These are phyloP conservation scores for Hysterangium stoloniferum DNA, from an alignment of 768 basidiomycete species.

Conservation along the genomic window DNA sequence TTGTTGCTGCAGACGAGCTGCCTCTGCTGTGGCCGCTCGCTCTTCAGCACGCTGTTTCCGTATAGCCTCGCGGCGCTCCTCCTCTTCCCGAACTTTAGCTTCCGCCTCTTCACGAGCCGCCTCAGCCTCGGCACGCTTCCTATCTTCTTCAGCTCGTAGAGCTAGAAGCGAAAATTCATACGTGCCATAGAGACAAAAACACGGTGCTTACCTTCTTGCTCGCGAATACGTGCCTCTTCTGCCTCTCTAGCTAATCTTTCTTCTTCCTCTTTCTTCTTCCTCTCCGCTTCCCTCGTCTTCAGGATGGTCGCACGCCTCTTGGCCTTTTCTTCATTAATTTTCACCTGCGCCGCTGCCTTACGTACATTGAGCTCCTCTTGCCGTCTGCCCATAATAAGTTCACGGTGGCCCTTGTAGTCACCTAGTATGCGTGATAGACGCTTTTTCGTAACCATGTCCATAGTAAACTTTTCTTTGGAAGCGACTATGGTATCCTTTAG, in stretches of 20 bases:
- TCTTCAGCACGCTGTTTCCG: slow-evolving; percentile 49
- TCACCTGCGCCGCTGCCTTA: slow-evolving; percentile 48
- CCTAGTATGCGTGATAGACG: slow-evolving; percentile 64
- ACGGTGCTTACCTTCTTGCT: slow-evolving; percentile 28
- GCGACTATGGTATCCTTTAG: slow-evolving; percentile 52
- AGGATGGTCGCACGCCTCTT: slow-evolving; percentile 53
- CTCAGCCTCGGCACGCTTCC: slow-evolving; percentile 40
- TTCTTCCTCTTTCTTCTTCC: slow-evolving; percentile 33
- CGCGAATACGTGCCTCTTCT: slow-evolving; percentile 32
- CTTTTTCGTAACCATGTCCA: slow-evolving; percentile 66
- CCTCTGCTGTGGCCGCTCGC: slow-evolving; percentile 43
- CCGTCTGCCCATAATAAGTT: slow-evolving; percentile 47
- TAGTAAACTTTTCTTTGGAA: slow-evolving; percentile 48
- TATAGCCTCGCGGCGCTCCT: slow-evolving; percentile 43
- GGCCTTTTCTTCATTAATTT: slow-evolving; percentile 80
- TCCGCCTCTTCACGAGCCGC: slow-evolving; percentile 40
- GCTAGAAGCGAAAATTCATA: slow-evolving; percentile 13
- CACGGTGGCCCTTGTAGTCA: slow-evolving; percentile 54
- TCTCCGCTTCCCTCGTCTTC: slow-evolving; percentile 54
- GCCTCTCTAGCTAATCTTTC: slow-evolving; percentile 25
- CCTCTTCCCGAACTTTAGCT: slow-evolving; percentile 51
- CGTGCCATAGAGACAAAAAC: background rate
- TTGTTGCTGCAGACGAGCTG: slow-evolving; percentile 50
- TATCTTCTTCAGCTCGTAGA: slow-evolving; percentile 44
- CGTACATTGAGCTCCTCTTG: slow-evolving; percentile 58